phyloP scores from a whole-genome alignment of 306 rosid genomes.

The Cotoneaster glaucophyllus region DNA sequence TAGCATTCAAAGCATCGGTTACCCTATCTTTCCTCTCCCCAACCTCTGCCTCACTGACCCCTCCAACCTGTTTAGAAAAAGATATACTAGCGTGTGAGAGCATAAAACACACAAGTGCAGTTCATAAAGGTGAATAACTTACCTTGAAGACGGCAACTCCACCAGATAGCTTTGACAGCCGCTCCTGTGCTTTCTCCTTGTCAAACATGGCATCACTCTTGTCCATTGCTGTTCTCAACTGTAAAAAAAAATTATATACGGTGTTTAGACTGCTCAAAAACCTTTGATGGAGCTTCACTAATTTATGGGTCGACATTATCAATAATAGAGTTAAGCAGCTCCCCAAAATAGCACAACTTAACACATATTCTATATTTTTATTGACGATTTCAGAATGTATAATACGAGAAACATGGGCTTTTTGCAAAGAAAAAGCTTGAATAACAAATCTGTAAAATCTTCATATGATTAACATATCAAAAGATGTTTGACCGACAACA shows the following conservation, averaged over 20 bases:
- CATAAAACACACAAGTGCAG: not conserved
- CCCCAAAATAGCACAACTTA: not conserved
- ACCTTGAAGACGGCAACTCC: slow-evolving; percentile 98
- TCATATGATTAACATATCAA: not conserved
- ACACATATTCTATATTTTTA: not conserved
- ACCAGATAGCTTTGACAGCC: slow-evolving; percentile 81
- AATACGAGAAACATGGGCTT: not conserved
- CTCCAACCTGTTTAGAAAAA: slow-evolving; percentile 67
- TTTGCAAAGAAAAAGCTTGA: not conserved
- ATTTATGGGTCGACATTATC: not conserved
- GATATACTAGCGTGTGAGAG: not conserved
- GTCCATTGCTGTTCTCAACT: slow-evolving; percentile 73
- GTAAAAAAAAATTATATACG: slow-evolving; percentile 12
- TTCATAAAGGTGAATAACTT: slow-evolving; percentile 13
- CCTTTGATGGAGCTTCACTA: not conserved
- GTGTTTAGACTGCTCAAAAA: not conserved
- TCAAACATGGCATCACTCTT: slow-evolving; percentile 70
- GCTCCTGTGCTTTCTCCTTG: slow-evolving; percentile 91
- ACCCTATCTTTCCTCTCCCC: slow-evolving; percentile 97
- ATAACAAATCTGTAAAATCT: not conserved
- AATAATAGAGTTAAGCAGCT: not conserved
- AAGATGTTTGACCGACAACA: not conserved
- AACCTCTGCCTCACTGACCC: slow-evolving; percentile 86
- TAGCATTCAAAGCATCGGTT: slow-evolving; percentile 92
- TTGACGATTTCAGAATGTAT: not conserved